A percentile compares a stretch with the other conserved stretches of the same genome.
These are phyloP conservation scores for Paralagenidium karlingii DNA, from an alignment of 352 stramenopile genomes.

Conservation along the genomic window DNA sequence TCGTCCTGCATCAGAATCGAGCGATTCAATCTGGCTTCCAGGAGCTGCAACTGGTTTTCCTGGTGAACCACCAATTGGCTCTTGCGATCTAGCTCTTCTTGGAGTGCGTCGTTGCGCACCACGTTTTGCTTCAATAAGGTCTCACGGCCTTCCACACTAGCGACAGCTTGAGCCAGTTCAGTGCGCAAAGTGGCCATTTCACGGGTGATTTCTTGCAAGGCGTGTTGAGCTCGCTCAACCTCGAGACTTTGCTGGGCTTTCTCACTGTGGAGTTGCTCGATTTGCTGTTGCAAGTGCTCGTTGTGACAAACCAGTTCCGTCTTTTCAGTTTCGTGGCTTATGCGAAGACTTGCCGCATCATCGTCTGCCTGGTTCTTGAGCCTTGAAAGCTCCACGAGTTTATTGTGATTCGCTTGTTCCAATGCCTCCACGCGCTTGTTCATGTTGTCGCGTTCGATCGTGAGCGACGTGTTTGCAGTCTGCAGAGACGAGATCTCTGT, in stretches of 20 bases:
- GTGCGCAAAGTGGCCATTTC: background rate
- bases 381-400: no score
- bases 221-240: background rate
- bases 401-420: no score
- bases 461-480: no score
- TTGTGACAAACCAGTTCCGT: background rate
- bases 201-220: background rate
- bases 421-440: no score
- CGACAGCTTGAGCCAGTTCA: no score
- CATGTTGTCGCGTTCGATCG: no score
- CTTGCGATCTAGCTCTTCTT: constrained; percentile 22
- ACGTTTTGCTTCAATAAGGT: background rate
- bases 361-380: no score
- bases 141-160: background rate
- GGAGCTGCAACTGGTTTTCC: constrained; percentile 21
- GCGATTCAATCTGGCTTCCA: constrained; percentile 34
- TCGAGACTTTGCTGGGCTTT: background rate
- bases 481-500: no score
- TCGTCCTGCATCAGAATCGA: constrained; percentile 31
- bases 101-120: background rate
- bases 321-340: background rate
- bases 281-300: background rate
- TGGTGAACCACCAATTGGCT: constrained; percentile 16
- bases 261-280: background rate
- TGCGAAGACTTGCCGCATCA: no score